These are phyloP conservation scores for Metarhizium humberi DNA, from an alignment of 2,329 filamentous ascomycete species.

Conservation along the genomic window DNA sequence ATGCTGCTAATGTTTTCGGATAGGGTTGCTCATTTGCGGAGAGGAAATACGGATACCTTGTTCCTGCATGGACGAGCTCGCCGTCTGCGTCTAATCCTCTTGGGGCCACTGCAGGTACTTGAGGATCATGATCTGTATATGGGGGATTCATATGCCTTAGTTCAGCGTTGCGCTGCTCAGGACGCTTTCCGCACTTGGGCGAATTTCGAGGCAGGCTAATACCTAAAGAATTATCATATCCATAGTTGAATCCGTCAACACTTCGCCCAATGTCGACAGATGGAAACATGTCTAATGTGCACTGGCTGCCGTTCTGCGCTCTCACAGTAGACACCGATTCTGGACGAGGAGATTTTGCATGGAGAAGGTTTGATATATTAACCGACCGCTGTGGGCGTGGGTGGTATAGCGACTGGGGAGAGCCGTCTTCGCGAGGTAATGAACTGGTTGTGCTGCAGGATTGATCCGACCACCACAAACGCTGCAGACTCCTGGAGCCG, in stretches of 20 bases:
- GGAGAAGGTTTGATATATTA: conserved; percentile 1
- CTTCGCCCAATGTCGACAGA: background rate
- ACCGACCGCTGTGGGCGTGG: conserved; percentile 14
- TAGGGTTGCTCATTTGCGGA: background rate
- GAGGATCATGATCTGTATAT: background rate
- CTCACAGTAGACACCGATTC: conserved; percentile 1
- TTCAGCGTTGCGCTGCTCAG: background rate
- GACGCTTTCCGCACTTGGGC: background rate
- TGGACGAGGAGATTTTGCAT: background rate
- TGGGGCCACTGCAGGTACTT: too few relatives aligned
- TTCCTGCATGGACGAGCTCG: background rate
- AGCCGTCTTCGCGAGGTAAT: background rate
- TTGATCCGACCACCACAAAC: conserved; percentile 4
- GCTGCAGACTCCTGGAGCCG: conserved; percentile 1
- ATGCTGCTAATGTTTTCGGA: conserved; percentile 1
- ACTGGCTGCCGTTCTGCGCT: conserved; percentile 1
- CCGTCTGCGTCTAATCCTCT: background rate
- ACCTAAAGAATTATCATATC: background rate
- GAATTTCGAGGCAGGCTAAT: background rate
- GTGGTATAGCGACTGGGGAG: conserved; percentile 9
- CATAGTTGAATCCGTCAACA: background rate
- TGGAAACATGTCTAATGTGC: background rate
- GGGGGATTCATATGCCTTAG: background rate
- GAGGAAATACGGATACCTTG: background rate
- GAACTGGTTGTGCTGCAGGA: conserved; percentile 7